phyloP scores from a whole-genome alignment of 495 filamentous ascomycete species.

The Jackrogersella multiformis region DNA sequence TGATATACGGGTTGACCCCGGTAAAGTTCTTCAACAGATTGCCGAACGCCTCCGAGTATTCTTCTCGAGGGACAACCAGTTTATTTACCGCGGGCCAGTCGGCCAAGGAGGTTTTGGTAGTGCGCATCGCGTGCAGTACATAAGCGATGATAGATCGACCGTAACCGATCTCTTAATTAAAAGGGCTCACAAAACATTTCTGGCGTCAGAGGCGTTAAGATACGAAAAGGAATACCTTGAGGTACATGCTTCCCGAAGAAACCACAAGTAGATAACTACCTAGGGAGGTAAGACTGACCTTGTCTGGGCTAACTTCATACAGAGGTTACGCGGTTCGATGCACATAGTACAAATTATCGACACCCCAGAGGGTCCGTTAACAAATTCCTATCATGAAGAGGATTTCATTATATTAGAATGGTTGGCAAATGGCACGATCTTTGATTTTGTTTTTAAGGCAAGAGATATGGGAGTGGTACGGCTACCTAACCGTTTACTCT shows the following conservation, averaged over 20 bases:
- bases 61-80: neutral
- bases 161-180: neutral
- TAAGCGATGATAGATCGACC: neutral
- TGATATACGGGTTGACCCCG: too few species aligned
- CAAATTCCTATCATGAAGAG: neutral
- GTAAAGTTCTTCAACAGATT: too few species aligned
- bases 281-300: neutral
- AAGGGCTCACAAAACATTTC: neutral
- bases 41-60: neutral
- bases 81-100: neutral
- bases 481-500: constrained; percentile 22
- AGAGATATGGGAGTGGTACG: neutral
- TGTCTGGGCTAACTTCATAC: neutral
- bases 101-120: constrained; percentile 2
- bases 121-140: constrained; percentile 11
- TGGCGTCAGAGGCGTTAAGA: neutral
- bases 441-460: neutral
- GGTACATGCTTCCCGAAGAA: neutral
- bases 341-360: constrained; percentile 12
- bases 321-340: constrained; percentile 12
- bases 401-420: constrained; percentile 11
- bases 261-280: neutral
- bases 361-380: constrained; percentile 1
- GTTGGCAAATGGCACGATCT: neutral
- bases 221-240: neutral